Percentiles rank a stretch among this genome's conserved stretches.
These are phyloP conservation scores for Dactylella cylindrospora DNA, from an alignment of 2,329 filamentous ascomycete species.

Conservation along the genomic window DNA sequence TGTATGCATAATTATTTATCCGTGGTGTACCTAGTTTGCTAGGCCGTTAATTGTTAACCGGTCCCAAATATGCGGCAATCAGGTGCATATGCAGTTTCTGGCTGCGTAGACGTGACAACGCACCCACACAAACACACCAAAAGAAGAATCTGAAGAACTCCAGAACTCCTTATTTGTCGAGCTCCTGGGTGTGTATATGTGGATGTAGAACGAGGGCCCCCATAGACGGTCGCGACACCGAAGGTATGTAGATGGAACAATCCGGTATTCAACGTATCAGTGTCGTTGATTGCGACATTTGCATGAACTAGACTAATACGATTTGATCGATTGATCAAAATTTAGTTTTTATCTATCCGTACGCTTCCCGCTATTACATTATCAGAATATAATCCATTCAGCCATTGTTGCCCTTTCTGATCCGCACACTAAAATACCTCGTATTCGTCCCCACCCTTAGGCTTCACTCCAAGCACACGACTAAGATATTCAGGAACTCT, in stretches of 20 bases:
- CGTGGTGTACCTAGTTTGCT: constrained; percentile 16
- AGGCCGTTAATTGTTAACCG: background rate
- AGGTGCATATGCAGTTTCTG: background rate
- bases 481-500: constrained; percentile 25
- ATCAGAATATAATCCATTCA: constrained; percentile 24
- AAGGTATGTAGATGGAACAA: background rate
- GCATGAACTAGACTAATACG: background rate
- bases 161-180: constrained; percentile 38
- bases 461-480: background rate
- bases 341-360: constrained; percentile 30
- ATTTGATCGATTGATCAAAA: constrained; percentile 23
- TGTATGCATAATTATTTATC: constrained; percentile 32
- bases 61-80: background rate
- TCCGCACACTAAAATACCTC: constrained; percentile 27
- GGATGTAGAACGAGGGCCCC: too few species aligned
- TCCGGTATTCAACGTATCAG: constrained; percentile 1
- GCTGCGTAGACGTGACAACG: constrained; percentile 25
- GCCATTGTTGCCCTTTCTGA: constrained; percentile 17
- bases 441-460: constrained; percentile 32
- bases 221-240: too few species aligned
- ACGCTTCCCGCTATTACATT: constrained; percentile 27
- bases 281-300: constrained; percentile 13
- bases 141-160: constrained; percentile 39
- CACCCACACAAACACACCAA: constrained; percentile 15
- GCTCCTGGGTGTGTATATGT: too few species aligned